Conservation (phyloP, 805 yeast genomes). For the Candida pseudofarinosa region DNA sequence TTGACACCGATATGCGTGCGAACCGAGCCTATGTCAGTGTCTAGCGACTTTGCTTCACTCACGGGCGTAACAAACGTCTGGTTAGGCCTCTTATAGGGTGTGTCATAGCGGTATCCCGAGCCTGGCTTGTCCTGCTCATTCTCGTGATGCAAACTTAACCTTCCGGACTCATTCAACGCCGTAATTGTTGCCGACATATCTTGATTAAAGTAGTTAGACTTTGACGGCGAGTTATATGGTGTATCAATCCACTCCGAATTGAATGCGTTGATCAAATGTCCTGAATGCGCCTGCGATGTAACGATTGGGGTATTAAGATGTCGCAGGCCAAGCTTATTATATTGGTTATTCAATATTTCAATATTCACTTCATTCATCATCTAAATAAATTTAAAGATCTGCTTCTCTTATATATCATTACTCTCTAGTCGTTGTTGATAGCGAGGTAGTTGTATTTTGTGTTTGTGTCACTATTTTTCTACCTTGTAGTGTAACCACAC, state of each 20-base stretch:
- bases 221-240: slow-evolving; percentile 12
- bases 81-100: slow-evolving; percentile 8
- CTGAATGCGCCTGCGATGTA: slow-evolving; percentile 3
- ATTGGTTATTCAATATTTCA: neutral
- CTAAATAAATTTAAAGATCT: neutral
- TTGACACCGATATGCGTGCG: neutral
- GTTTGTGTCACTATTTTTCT: neutral
- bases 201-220: slow-evolving; percentile 6
- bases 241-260: slow-evolving; percentile 27
- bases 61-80: slow-evolving; percentile 6
- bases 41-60: slow-evolving; percentile 3
- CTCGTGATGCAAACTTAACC: slow-evolving; percentile 10
- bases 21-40: neutral
- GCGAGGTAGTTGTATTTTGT: neutral
- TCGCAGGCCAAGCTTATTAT: neutral
- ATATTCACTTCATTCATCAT: neutral
- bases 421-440: neutral
- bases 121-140: neutral
- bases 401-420: neutral
- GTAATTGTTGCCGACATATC: slow-evolving; percentile 12
- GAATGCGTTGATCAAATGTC: slow-evolving; percentile 9
- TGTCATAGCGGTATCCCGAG: slow-evolving; percentile 9
- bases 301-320: neutral
- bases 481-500: neutral
- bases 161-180: slow-evolving; percentile 4